Percentiles rank a stretch among this genome's conserved stretches.
Conservation (phyloP, 73 alveolate species). For the Paramecium sexaurelia region DNA sequence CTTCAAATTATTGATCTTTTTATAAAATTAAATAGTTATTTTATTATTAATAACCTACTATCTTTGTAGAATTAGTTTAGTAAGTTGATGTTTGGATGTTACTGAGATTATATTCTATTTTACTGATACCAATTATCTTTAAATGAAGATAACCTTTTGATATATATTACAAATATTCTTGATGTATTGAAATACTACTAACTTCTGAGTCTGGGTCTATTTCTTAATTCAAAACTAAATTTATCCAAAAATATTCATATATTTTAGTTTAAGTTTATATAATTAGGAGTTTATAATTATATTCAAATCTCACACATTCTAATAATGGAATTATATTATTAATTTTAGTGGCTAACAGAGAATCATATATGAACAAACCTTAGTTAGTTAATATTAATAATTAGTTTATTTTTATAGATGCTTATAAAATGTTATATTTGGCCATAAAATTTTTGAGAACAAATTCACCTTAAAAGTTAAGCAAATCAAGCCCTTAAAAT, state of each 20-base stretch:
- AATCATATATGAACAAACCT: background rate
- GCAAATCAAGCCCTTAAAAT: background rate
- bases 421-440: background rate
- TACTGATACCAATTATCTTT: background rate
- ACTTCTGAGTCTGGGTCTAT: background rate
- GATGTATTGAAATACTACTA: background rate
- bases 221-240: background rate
- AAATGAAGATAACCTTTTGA: background rate
- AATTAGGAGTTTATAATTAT: background rate
- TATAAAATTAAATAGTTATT: background rate
- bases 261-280: background rate
- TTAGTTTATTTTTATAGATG: background rate
- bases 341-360: background rate
- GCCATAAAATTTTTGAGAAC: background rate
- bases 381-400: background rate
- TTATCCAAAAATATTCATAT: background rate
- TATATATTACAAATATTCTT: background rate
- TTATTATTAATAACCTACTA: background rate
- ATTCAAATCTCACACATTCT: background rate
- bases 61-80: background rate
- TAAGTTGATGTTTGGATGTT: background rate
- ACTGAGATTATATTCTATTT: background rate
- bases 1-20: background rate
- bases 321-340: background rate
- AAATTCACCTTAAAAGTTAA: background rate